A percentile compares a stretch with the other conserved stretches of the same genome.
Evolutionary conservation across 73 alveolate species (phyloP).

Genomic region (Breviolum minutum): DNA sequence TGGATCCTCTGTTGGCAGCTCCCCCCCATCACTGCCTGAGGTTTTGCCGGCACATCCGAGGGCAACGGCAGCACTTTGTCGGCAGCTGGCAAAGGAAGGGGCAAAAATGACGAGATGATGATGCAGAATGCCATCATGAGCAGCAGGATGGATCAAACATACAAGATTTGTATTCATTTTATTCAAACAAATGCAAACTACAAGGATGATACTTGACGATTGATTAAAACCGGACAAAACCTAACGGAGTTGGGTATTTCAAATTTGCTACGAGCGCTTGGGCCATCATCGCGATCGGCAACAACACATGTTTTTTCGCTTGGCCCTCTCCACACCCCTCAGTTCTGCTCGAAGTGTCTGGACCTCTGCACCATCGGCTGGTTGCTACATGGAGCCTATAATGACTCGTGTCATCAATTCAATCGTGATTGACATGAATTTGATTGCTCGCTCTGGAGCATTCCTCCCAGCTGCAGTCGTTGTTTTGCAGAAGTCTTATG

Average conservation of each 20-base stretch:
- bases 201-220: background rate
- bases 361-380: background rate
- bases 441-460: background rate
- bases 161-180: background rate
- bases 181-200: background rate
- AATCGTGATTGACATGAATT: background rate
- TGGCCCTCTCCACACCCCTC: background rate
- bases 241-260: background rate
- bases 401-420: background rate
- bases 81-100: slow-evolving; percentile 52
- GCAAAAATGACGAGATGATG: background rate
- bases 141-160: background rate
- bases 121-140: background rate
- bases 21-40: slow-evolving; percentile 15
- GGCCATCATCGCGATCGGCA: no score
- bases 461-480: background rate
- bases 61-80: slow-evolving; percentile 78
- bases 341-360: background rate
- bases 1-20: background rate
- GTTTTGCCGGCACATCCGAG: slow-evolving; percentile 65
- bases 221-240: background rate
- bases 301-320: background rate
- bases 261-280: background rate
- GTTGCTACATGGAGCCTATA: background rate
- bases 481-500: no score